Evolutionary conservation across 805 yeast species (phyloP).

Genomic region (Kodamaea fukazawae): DNA sequence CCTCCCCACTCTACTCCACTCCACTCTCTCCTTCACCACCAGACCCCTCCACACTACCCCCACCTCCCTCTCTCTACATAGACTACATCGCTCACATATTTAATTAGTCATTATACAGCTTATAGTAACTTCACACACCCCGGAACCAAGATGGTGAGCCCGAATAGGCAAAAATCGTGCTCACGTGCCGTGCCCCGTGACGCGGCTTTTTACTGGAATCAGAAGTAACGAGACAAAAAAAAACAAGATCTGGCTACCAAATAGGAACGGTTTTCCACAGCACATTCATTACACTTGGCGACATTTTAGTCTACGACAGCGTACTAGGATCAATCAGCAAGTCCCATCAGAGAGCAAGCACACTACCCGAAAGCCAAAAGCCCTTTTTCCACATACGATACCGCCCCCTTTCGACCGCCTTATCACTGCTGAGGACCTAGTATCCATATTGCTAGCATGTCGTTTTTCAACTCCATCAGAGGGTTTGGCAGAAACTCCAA

Average conservation of each 20-base stretch:
- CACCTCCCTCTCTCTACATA: no score
- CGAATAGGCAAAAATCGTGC: background rate
- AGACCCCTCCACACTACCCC: no score
- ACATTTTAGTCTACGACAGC: no score
- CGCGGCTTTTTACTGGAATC: background rate
- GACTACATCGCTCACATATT: no score
- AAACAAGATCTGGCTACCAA: no score
- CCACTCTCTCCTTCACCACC: no score
- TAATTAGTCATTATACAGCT: no score
- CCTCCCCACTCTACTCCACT: no score
- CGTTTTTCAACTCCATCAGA: constrained; percentile 46
- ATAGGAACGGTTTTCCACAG: no score
- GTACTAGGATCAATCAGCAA: background rate
- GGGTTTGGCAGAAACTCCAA: constrained; percentile 47
- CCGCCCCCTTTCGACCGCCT: background rate
- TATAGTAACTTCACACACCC: background rate
- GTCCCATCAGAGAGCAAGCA: background rate
- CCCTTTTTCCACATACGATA: background rate
- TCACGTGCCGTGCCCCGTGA: background rate
- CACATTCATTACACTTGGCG: no score
- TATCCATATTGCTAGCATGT: constrained; percentile 25
- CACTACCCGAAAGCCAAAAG: background rate
- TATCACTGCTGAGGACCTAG: background rate
- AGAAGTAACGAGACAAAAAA: no score
- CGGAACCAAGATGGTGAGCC: background rate